Evolutionary conservation across 805 yeast genomes (phyloP).

Genomic region (Saccharomycopsis sp.): DNA sequence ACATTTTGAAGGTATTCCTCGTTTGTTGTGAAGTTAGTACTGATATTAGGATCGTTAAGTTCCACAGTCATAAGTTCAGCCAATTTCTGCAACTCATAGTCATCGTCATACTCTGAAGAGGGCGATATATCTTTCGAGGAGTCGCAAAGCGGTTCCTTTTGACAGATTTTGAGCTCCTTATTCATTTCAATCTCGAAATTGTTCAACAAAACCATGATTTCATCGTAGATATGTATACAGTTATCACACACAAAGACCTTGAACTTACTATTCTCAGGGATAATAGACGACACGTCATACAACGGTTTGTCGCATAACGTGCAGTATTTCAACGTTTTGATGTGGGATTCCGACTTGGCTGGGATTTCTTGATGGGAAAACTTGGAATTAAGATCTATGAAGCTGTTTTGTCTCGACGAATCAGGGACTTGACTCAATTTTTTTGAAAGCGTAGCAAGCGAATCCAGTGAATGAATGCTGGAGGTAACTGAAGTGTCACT

Average conservation of each 20-base stretch:
- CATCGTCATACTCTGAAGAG: conserved; percentile 2
- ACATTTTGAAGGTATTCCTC: conserved; percentile 6
- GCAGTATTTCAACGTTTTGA: conserved; percentile 36
- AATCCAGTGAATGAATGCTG: background rate
- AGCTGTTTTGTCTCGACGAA: background rate
- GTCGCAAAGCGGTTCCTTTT: background rate
- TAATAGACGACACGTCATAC: conserved; percentile 48
- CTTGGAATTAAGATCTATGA: background rate
- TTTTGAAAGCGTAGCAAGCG: background rate
- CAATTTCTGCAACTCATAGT: conserved; percentile 6
- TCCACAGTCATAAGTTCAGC: conserved; percentile 15
- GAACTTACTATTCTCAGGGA: conserved; percentile 26
- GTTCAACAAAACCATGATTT: conserved; percentile 10
- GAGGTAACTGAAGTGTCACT: background rate
- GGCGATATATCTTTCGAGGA: background rate
- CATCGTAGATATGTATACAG: conserved; percentile 17
- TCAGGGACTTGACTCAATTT: background rate
- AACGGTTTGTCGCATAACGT: conserved; percentile 66
- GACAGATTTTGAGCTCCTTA: background rate
- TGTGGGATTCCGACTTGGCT: conserved; percentile 19
- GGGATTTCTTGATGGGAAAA: no score
- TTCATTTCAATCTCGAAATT: conserved; percentile 10
- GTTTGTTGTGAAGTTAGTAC: conserved; percentile 1
- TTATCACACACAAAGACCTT: conserved; percentile 21
- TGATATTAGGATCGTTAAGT: conserved; percentile 4